Evolutionary conservation across 2,329 filamentous ascomycete genomes (phyloP), one percentile per base, ranked within the genome.

Genomic region (Alternaria ethzedia): DNA sequence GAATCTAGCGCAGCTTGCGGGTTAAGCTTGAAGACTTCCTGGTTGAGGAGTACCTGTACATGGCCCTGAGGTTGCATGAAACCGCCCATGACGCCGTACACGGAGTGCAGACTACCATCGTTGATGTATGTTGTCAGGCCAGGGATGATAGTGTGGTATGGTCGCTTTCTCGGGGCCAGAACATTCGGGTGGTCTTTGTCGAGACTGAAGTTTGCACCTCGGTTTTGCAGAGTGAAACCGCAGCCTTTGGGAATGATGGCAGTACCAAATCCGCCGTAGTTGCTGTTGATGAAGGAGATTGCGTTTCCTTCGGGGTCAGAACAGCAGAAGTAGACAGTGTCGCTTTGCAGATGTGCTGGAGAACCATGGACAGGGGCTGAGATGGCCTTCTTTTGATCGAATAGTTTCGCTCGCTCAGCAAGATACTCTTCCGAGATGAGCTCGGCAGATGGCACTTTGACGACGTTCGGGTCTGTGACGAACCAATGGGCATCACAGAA

Each of bases 11-110:
- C 94, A 63, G 93, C 89, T 80, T 99, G 96, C 0, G 94, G 94
- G 66, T 90, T 91, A 57, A 93, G 85, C 2, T 89, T 89, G 71
- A 94, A 97, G 0, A 94, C 88, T 0, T 97, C 81, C 87, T 97
- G 94, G 69, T 96, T 97, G 2, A 98, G 84, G 10, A 99, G 82
- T 0, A 97, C 94, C 80, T 98, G 96, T 0, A 98, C 90, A 64
- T 98, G 96, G 21, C 95, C 96, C 80, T 98, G 96, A 0, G 96
- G 96, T 82, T 99, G 96, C 92, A 98, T 98, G 81, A 96, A 98
- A 3, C 94, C 95, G 56, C 96, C 96, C 96, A 98, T 98, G 64
- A 98, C 95, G 57, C 96, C 96, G 74, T 95, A 97, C 0, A 97
- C 91, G 5, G 89, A 91, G 79, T 97, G 92, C 60, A 98, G 82